Conservation (phyloP, 306 rosid genomes). For the Quillaja saponaria region DNA sequence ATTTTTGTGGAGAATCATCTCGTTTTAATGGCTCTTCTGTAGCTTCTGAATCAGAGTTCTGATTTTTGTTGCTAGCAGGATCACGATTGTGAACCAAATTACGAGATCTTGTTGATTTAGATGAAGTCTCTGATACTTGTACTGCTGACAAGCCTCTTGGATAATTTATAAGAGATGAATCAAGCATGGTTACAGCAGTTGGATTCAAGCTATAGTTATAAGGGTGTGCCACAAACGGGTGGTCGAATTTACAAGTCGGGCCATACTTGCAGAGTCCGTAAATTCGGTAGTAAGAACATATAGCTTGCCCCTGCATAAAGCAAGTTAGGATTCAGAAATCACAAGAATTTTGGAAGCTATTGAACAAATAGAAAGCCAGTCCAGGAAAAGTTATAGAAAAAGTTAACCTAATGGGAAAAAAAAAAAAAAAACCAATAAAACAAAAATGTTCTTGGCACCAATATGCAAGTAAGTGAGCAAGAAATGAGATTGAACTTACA, state of each 20-base stretch:
- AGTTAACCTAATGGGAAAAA: too few relatives aligned
- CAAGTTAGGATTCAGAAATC: constrained; percentile 29
- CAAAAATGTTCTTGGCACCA: neutral
- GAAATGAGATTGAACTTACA: constrained; percentile 52
- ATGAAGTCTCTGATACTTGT: constrained; percentile 49
- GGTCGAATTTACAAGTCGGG: constrained; percentile 87
- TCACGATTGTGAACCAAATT: constrained; percentile 41
- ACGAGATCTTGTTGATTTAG: constrained; percentile 47
- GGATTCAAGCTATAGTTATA: constrained; percentile 52
- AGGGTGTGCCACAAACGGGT: constrained; percentile 57
- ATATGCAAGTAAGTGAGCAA: constrained; percentile 9
- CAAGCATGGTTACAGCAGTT: constrained; percentile 47
- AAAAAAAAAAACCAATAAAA: constrained; percentile 1
- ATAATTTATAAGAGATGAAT: constrained; percentile 48
- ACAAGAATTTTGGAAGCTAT: neutral
- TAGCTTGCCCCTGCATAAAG: constrained; percentile 69
- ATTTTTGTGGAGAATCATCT: constrained; percentile 44
- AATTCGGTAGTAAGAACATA: constrained; percentile 69
- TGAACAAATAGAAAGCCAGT: neutral
- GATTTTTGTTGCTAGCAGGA: constrained; percentile 36
- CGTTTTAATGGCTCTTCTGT: constrained; percentile 50
- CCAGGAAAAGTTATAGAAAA: neutral
- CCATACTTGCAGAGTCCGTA: constrained; percentile 92
- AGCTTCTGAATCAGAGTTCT: constrained; percentile 47
- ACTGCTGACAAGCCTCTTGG: constrained; percentile 43